Evolutionary conservation across 208 protist genomes (phyloP).

Genomic region (Leishmania lainsoni): DNA sequence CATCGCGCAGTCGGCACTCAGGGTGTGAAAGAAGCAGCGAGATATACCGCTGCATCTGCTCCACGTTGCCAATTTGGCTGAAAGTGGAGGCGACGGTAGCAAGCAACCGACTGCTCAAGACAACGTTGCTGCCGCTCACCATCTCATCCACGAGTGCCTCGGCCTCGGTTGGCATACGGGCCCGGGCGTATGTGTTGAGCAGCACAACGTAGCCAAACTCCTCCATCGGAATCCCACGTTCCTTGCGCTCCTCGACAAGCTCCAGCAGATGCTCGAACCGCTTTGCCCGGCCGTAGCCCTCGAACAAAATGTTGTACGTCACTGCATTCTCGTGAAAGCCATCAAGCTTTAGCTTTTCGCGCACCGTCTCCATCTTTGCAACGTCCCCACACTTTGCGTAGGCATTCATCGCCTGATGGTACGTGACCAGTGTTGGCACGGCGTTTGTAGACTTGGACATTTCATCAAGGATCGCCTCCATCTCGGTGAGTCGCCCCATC

Average conservation of each 20-base stretch:
- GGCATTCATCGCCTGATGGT: constrained; percentile 91
- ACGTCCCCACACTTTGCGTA: constrained; percentile 92
- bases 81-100: constrained; percentile 76
- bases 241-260: constrained; percentile 74
- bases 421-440: constrained; percentile 86
- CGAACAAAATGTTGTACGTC: constrained; percentile 91
- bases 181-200: constrained; percentile 82
- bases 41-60: constrained; percentile 84
- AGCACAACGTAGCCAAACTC: constrained; percentile 87
- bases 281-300: constrained; percentile 89
- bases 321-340: constrained; percentile 83
- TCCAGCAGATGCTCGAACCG: constrained; percentile 85
- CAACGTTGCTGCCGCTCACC: constrained; percentile 52
- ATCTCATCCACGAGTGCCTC: constrained; percentile 78
- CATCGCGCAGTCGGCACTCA: constrained; percentile 68
- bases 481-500: constrained; percentile 87
- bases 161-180: constrained; percentile 70
- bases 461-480: constrained; percentile 88
- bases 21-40: constrained; percentile 73
- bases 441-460: constrained; percentile 88
- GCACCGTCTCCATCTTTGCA: constrained; percentile 81
- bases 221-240: constrained; percentile 81
- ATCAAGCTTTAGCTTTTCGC: constrained; percentile 55
- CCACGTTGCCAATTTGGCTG: constrained; percentile 63
- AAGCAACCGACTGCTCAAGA: constrained; percentile 78